Evolutionary conservation across 2,329 filamentous ascomycete species (phyloP), one percentile per base, ranked within the genome.

Genomic region (Fusarium torreyae): DNA sequence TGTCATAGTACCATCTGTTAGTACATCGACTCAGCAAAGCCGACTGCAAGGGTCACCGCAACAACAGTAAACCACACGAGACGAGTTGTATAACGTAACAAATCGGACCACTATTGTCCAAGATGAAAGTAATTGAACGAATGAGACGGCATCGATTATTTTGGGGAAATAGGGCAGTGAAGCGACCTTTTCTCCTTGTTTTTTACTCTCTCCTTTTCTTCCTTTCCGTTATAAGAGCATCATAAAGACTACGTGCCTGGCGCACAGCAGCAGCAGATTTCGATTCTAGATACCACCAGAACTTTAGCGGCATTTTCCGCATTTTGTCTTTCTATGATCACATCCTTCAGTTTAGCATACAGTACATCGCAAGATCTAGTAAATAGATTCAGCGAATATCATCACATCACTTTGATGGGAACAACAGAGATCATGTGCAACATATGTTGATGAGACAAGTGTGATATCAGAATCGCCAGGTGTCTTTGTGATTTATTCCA

Each of bases 1-100:
- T 51, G 86, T 88, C 17, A 87, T 89, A 53, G 85, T 88, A 15
- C 85, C 67, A 31, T 55, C 86, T 15, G 26, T 59, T 44, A 61
- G 39, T 46, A 53, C 57, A 59, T 33, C 57, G 50, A 40, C 46
- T 43, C 60, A 55, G 14, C 67, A 68, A 39, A 33, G 31, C 13
- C 58, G 69, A 34, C 42, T 55, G n/a, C 66, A 70, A 26, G 59
- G 38, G 18, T 69, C 63, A 9, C 57, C 53, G 11, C 43, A 50
- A 59, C 55, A 50, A 38, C 33, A 56, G 28, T 31, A 42, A 50
- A 31, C 34, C 20, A n/a, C 20, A 20, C 36, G 17, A 46, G 18
- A 43, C 20, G 17, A 44, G 34, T 22, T 39, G 24, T 39, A 46
- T 46, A 42, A 58, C 11, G 14, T 20, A 33, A 56, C 22, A 57